Percentiles rank a stretch among this genome's conserved stretches.
These are phyloP conservation scores for Fragaria nilgerrensis DNA, from an alignment of 306 rosid species.

Conservation along the genomic window DNA sequence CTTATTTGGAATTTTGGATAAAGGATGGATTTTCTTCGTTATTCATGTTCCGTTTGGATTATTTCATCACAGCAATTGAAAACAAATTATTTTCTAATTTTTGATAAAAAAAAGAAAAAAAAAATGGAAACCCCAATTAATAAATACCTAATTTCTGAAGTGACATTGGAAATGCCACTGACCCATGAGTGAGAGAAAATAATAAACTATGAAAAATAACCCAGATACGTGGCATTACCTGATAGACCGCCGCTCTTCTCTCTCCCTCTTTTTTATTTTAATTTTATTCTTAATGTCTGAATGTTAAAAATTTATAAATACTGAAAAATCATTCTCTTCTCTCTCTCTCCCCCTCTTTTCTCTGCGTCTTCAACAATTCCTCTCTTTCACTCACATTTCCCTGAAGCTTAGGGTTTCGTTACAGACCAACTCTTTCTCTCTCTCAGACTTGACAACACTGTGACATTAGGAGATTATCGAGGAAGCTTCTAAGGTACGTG, in stretches of 20 bases:
- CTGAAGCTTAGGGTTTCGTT: conserved; percentile 32
- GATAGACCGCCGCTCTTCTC: conserved; percentile 27
- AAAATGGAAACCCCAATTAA: background rate
- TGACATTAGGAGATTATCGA: background rate
- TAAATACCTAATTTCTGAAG: background rate
- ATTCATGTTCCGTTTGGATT: background rate
- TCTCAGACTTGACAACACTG: background rate
- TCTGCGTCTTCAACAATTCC: conserved; percentile 29
- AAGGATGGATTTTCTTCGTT: background rate
- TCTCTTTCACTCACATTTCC: conserved; percentile 26
- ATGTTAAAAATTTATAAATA: conserved; percentile 12
- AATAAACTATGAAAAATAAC: background rate
- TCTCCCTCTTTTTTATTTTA: background rate
- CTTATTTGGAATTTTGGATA: too few species aligned
- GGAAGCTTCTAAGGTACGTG: conserved; percentile 51
- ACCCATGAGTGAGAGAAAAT: background rate
- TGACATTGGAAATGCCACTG: background rate
- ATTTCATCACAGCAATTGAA: too few species aligned
- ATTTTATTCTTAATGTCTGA: background rate
- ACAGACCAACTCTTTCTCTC: conserved; percentile 10
- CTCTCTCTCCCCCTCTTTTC: conserved; percentile 6
- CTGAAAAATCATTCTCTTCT: conserved; percentile 18
- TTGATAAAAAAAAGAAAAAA: background rate
- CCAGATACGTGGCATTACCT: conserved; percentile 36
- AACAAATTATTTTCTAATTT: too few species aligned